Conservation (phyloP, 306 rosid species). For the Fragaria ananassa region DNA sequence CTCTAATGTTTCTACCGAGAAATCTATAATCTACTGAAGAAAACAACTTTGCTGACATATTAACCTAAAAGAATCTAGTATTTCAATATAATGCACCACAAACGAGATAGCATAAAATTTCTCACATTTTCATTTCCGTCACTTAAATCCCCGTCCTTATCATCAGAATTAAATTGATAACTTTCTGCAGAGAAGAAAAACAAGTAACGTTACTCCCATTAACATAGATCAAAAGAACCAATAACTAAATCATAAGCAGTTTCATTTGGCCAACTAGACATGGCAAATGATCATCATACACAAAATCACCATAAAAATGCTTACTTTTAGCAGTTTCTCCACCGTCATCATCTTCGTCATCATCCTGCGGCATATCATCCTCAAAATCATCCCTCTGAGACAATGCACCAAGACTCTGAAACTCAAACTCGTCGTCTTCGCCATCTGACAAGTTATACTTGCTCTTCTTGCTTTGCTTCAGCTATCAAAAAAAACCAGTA, state of each 20-base stretch:
- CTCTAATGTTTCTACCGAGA: background rate
- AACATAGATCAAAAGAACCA: slow-evolving; percentile 16
- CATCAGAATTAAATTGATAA: slow-evolving; percentile 13
- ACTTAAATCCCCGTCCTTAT: slow-evolving; percentile 24
- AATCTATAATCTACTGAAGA: background rate
- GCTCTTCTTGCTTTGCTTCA: slow-evolving; percentile 66
- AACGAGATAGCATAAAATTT: background rate
- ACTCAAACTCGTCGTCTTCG: slow-evolving; percentile 59
- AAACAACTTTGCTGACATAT: background rate
- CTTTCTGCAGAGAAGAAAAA: slow-evolving; percentile 41
- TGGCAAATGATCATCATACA: background rate
- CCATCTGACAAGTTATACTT: slow-evolving; percentile 79
- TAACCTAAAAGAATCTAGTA: background rate
- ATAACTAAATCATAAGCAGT: slow-evolving; percentile 5
- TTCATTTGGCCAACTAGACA: background rate
- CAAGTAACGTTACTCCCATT: background rate
- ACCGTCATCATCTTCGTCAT: slow-evolving; percentile 26
- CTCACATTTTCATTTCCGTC: slow-evolving; percentile 68
- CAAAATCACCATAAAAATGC: slow-evolving; percentile 17
- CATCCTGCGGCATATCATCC: slow-evolving; percentile 48
- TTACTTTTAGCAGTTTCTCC: slow-evolving; percentile 20
- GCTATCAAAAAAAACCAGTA: slow-evolving; percentile 21
- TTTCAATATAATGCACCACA: slow-evolving; percentile 3
- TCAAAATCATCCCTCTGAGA: slow-evolving; percentile 75
- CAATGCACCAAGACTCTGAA: slow-evolving; percentile 45